phyloP scores from a whole-genome alignment of 805 yeast species.

The Yarrowia porcina region DNA sequence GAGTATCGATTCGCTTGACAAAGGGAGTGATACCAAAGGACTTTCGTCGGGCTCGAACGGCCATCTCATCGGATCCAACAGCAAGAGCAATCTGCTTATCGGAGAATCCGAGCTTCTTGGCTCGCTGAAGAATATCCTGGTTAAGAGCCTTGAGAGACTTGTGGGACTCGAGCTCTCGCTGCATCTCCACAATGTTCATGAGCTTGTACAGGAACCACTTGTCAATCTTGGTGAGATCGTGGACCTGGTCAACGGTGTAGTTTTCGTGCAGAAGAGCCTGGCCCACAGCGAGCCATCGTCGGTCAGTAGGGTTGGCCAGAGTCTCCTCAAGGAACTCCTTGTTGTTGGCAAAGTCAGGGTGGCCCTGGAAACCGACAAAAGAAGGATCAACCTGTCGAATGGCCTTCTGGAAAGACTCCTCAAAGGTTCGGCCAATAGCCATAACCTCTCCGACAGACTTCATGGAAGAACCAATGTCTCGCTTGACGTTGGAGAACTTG shows the following conservation, averaged over 20 bases:
- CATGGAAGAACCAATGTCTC: slow-evolving; percentile 94
- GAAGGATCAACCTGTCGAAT: slow-evolving; percentile 94
- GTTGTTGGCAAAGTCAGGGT: slow-evolving; percentile 54
- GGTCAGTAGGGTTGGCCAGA: slow-evolving; percentile 83
- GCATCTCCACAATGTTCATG: slow-evolving; percentile 88
- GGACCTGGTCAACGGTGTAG: slow-evolving; percentile 88
- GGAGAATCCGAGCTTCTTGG: slow-evolving; percentile 92
- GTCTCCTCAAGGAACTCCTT: slow-evolving; percentile 59
- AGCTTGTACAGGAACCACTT: slow-evolving; percentile 93
- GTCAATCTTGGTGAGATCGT: slow-evolving; percentile 88
- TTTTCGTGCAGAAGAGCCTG: slow-evolving; percentile 91
- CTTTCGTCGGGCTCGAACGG: slow-evolving; percentile 79
- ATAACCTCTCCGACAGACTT: slow-evolving; percentile 98
- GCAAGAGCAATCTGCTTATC: slow-evolving; percentile 87
- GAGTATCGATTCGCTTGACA: slow-evolving; percentile 94
- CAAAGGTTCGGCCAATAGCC: slow-evolving; percentile 98
- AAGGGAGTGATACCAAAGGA: slow-evolving; percentile 79
- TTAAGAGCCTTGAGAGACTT: slow-evolving; percentile 59
- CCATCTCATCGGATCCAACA: slow-evolving; percentile 69
- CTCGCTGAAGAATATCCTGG: slow-evolving; percentile 65
- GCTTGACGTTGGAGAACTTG: slow-evolving; percentile 91
- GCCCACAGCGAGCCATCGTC: slow-evolving; percentile 97
- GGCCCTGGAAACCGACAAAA: slow-evolving; percentile 84
- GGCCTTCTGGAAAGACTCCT: slow-evolving; percentile 97
- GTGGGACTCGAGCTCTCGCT: slow-evolving; percentile 68